These are phyloP conservation scores for Periglandula ipomoeae DNA, from an alignment of 2,329 filamentous ascomycete species.

Conservation along the genomic window DNA sequence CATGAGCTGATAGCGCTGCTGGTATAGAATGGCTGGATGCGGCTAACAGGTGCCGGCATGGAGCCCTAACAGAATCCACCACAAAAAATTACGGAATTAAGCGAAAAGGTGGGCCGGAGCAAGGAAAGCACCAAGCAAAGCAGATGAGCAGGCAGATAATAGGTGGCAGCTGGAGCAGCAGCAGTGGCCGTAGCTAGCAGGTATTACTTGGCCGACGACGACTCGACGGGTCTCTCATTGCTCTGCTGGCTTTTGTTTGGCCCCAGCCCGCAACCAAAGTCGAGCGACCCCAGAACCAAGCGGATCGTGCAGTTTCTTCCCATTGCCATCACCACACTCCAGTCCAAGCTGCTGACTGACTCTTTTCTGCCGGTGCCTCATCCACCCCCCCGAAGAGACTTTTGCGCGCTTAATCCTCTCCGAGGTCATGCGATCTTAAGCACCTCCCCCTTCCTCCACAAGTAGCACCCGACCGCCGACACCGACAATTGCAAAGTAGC, in stretches of 20 bases:
- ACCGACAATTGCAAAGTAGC: constrained; percentile 33
- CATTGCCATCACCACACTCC: constrained; percentile 8
- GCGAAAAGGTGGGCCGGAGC: constrained; percentile 10
- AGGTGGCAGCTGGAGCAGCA: too few relatives aligned
- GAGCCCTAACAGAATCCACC: constrained; percentile 17
- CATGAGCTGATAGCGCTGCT: constrained; percentile 6
- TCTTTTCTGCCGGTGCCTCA: constrained; percentile 6
- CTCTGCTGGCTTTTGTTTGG: not conserved
- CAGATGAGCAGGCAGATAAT: not conserved
- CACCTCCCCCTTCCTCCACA: constrained; percentile 20
- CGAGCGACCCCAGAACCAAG: constrained; percentile 1
- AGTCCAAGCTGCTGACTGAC: constrained; percentile 7
- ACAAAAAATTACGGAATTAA: constrained; percentile 17
- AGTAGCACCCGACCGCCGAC: constrained; percentile 24
- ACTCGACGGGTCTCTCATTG: not conserved
- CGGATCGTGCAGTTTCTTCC: constrained; percentile 14
- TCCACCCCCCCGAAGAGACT: constrained; percentile 11
- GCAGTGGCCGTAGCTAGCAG: too few relatives aligned
- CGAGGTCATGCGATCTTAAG: constrained; percentile 32
- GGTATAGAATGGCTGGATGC: too few relatives aligned
- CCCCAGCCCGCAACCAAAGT: not conserved
- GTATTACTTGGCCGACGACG: not conserved
- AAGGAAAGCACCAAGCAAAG: not conserved
- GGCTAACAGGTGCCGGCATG: constrained; percentile 6
- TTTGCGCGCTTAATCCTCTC: constrained; percentile 14